A percentile compares a stretch with the other conserved stretches of the same genome.
Evolutionary conservation across 2,329 filamentous ascomycete species (phyloP).

Genomic region (Xylaria sp.): DNA sequence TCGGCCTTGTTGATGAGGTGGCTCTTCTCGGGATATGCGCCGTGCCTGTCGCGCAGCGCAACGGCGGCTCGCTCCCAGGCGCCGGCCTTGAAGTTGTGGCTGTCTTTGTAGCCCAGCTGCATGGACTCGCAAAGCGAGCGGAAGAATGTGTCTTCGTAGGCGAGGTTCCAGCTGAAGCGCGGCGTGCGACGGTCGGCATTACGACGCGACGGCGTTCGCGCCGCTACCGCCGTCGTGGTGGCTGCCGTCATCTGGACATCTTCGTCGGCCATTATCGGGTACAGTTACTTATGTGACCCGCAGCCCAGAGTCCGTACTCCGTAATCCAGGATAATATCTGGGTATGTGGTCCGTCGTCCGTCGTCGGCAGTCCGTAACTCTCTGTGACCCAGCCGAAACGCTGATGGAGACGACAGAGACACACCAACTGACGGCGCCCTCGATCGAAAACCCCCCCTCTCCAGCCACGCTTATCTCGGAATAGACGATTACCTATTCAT

Average conservation of each 20-base stretch:
- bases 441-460: not conserved
- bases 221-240: constrained; percentile 33
- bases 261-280: constrained; percentile 47
- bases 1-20: constrained; percentile 73
- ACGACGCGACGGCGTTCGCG: constrained; percentile 44
- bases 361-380: not conserved
- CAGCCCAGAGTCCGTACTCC: not conserved
- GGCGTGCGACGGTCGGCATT: constrained; percentile 54
- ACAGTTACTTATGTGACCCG: not conserved
- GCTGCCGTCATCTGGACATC: constrained; percentile 39
- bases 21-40: constrained; percentile 68
- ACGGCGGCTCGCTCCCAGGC: constrained; percentile 69
- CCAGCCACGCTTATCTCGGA: not conserved
- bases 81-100: constrained; percentile 70
- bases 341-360: not conserved
- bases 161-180: constrained; percentile 69
- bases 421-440: not conserved
- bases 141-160: constrained; percentile 71
- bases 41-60: constrained; percentile 65
- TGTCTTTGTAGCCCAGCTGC: constrained; percentile 64
- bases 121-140: constrained; percentile 70
- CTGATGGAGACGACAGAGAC: not conserved
- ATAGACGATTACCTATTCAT: not conserved
- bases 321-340: not conserved
- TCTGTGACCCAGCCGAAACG: too few relatives aligned